Evolutionary conservation across 495 filamentous ascomycete species (phyloP), one percentile per base, ranked within the genome.

Genomic region (Xylaria grammica): DNA sequence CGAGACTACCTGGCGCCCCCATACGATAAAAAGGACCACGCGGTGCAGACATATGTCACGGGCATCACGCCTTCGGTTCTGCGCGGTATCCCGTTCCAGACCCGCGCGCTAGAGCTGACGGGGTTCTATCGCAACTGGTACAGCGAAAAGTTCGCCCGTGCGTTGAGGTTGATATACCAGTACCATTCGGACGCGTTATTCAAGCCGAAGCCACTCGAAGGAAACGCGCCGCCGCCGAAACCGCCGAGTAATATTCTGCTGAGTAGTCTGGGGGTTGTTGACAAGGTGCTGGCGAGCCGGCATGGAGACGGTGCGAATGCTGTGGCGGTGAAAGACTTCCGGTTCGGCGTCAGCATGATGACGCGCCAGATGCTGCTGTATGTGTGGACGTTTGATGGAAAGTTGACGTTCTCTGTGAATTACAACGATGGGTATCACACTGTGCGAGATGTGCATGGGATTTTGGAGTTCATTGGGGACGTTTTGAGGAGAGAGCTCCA

Each of bases 191-290:
- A 69, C 26, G 63, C 62, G 2, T 29, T 71, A 38, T 22, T 49
- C 32, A 60, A 48, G 36, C 62, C 49, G 4, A 51, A 53, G 20
- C 19, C 50, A 36, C 32, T 11, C 32, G 5, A 36, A 4, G 30
- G 27, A 13, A 57, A 45, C 27, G 52, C 34, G 22, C 50, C 61
- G n/a, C 60, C 66, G 19, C 58, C 58, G 13, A 63, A 66, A 20
- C 69, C 68, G 26, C 62, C 69, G 8, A 69, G 58, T 56, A 53
- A 60, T 44, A 59, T 71, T 24, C 60, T 51, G 19, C 58, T 69
- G 29, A 71, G 66, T 45, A 71, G 67, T 46, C 50, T 71, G 10
- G 69, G 69, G 3, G 66, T 71, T 10, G 54, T 71, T n/a, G 69
- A 71, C 26, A 30, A 63, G 42, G 51, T 57, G 30, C 32, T 71